phyloP scores from a whole-genome alignment of 2,329 filamentous ascomycete genomes.

The Biscogniauxia marginata region DNA sequence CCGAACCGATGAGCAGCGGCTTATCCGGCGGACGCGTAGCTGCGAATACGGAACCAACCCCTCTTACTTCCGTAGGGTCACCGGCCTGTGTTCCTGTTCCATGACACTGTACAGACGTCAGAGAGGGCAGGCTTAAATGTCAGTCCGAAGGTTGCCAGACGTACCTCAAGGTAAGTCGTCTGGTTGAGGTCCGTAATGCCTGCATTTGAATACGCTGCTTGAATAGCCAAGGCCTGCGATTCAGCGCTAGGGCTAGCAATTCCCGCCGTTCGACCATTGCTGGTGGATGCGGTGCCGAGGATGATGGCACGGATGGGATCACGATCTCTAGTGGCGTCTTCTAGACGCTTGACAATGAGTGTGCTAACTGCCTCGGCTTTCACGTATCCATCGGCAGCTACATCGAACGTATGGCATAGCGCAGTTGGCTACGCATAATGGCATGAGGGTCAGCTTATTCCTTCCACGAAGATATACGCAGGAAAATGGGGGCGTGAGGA shows the following conservation, averaged over 20 bases:
- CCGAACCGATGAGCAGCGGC: conserved; percentile 25
- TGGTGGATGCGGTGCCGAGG: conserved; percentile 33
- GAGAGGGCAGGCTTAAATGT: background rate
- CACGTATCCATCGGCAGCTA: conserved; percentile 37
- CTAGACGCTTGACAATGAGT: too few relatives aligned
- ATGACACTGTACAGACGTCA: conserved; percentile 28
- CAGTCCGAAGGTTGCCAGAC: background rate
- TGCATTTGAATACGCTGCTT: conserved; percentile 32
- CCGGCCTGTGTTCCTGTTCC: conserved; percentile 43
- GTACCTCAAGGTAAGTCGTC: conserved; percentile 28
- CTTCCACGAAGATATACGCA: background rate
- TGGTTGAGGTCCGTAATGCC: conserved; percentile 15
- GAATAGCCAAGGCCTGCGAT: conserved; percentile 35
- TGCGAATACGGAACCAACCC: conserved; percentile 28
- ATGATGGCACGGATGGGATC: conserved; percentile 32
- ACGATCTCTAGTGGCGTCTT: too few relatives aligned
- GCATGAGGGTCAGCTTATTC: background rate
- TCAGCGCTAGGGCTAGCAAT: conserved; percentile 41
- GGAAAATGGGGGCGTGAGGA: background rate
- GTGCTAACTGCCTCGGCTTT: too few relatives aligned
- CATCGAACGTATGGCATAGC: conserved; percentile 36
- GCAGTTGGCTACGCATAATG: conserved; percentile 11
- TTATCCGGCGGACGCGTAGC: background rate
- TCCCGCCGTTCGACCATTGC: conserved; percentile 39
- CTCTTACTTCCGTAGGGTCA: conserved; percentile 38